Evolutionary conservation across 2,329 filamentous ascomycete genomes (phyloP).

Genomic region (Lasiodiplodia citricola): DNA sequence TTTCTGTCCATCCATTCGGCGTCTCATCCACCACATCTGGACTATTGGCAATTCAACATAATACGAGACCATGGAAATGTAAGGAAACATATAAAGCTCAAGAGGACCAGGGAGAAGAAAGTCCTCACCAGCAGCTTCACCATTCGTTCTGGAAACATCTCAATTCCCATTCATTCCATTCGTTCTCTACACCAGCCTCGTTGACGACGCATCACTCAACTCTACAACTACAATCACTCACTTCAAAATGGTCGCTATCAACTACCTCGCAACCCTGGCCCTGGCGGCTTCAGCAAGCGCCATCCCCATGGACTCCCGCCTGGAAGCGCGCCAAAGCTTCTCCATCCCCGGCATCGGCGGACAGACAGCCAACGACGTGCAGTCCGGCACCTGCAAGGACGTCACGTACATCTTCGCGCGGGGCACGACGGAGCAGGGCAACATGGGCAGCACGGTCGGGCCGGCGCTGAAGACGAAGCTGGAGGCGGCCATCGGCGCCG

Average conservation of each 20-base stretch:
- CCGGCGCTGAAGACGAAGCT: constrained; percentile 58
- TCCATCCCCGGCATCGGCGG: constrained; percentile 27
- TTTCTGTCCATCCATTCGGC: neutral
- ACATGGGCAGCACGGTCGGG: constrained; percentile 58
- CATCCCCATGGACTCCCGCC: neutral
- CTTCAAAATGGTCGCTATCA: constrained; percentile 6
- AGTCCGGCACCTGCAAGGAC: constrained; percentile 43
- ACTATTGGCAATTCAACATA: neutral
- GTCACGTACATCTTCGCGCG: constrained; percentile 63
- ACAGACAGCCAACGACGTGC: constrained; percentile 37
- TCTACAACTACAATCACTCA: neutral
- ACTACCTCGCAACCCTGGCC: neutral
- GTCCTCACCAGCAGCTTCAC: neutral
- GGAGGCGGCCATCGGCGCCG: constrained; percentile 47
- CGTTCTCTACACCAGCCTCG: neutral
- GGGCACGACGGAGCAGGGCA: constrained; percentile 59
- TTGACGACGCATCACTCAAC: neutral
- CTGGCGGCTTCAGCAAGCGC: neutral
- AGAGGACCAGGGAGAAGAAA: neutral
- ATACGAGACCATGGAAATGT: neutral
- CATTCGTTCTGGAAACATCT: neutral
- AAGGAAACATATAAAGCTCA: neutral
- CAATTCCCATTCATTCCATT: neutral
- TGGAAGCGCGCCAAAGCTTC: neutral
- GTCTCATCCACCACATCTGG: neutral